Conservation (phyloP, 108 stramenopile species). For the Bacterosira constricta region DNA sequence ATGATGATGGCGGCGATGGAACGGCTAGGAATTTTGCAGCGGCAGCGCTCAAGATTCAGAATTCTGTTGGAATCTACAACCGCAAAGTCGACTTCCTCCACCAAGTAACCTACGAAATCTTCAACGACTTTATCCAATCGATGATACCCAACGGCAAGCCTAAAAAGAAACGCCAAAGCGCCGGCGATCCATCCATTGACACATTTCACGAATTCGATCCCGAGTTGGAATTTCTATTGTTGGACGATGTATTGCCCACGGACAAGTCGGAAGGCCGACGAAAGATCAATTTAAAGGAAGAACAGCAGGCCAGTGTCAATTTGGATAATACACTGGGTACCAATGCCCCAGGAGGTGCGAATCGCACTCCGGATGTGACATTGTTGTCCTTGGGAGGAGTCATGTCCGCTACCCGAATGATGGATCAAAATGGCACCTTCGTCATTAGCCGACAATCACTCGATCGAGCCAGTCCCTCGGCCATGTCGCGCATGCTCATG, state of each 20-base stretch:
- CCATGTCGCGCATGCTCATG: constrained; percentile 30
- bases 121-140: constrained; percentile 62
- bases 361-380: constrained; percentile 20
- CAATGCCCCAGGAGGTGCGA: not conserved
- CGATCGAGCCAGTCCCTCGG: constrained; percentile 18
- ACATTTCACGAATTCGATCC: constrained; percentile 75
- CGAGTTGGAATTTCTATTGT: constrained; percentile 79
- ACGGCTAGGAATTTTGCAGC: constrained; percentile 83
- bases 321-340: too few relatives aligned
- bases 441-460: constrained; percentile 21
- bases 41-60: constrained; percentile 95
- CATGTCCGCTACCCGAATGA: constrained; percentile 27
- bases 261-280: constrained; percentile 50
- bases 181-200: constrained; percentile 61
- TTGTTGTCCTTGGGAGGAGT: constrained; percentile 39
- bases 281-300: constrained; percentile 51
- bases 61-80: constrained; percentile 81
- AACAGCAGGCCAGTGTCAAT: not conserved
- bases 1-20: constrained; percentile 51
- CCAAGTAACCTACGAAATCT: constrained; percentile 79
- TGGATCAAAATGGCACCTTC: constrained; percentile 39
- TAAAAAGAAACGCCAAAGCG: constrained; percentile 12
- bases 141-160: constrained; percentile 23
- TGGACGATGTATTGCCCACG: constrained; percentile 92
- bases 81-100: constrained; percentile 97